Conservation (phyloP, 2,329 filamentous ascomycete genomes). For the Cercospora sp. region DNA sequence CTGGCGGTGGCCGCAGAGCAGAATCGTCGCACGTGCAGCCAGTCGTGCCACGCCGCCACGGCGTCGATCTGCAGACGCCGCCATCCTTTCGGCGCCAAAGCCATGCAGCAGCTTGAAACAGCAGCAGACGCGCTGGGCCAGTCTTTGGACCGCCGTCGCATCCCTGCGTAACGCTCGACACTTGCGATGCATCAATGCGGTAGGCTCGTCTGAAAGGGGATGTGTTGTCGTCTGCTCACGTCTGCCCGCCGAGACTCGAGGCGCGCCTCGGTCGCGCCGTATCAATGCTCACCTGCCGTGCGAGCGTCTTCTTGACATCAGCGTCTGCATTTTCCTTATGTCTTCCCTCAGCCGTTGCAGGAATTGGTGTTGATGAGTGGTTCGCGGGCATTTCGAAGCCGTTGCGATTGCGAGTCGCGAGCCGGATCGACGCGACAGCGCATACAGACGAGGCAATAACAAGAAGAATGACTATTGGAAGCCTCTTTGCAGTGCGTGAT, state of each 20-base stretch:
- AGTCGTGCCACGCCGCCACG: background rate
- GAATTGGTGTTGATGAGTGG: background rate
- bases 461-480: slow-evolving; percentile 3
- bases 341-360: background rate
- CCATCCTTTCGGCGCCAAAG: slow-evolving; percentile 7
- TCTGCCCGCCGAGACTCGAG: background rate
- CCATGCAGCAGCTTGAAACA: slow-evolving; percentile 17
- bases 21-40: background rate
- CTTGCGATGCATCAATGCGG: slow-evolving; percentile 5
- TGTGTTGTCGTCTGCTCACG: background rate
- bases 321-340: background rate
- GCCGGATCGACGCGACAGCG: background rate
- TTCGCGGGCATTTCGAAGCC: background rate
- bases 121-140: slow-evolving; percentile 13
- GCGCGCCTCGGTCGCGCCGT: slow-evolving; percentile 1
- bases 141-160: slow-evolving; percentile 15
- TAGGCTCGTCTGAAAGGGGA: background rate
- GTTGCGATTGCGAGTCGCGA: background rate
- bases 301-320: background rate
- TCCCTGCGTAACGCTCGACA: slow-evolving; percentile 20
- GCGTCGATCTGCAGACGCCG: slow-evolving; percentile 10
- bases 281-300: background rate
- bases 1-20: background rate
- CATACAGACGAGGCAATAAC: background rate
- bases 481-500: background rate